These are phyloP conservation scores for Penicillium alfredii DNA, from an alignment of 495 filamentous ascomycete species.

Conservation along the genomic window DNA sequence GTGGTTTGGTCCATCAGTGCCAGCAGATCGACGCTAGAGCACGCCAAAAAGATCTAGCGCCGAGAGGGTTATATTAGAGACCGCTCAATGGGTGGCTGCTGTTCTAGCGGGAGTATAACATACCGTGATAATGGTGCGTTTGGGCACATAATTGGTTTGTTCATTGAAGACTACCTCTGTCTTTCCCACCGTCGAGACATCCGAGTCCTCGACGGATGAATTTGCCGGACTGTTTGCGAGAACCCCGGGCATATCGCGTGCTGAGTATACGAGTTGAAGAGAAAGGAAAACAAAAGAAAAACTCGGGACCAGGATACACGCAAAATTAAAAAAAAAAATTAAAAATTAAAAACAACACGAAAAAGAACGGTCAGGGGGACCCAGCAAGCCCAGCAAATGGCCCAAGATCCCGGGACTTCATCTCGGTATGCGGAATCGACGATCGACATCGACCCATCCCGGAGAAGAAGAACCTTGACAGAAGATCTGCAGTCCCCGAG, in stretches of 20 bases:
- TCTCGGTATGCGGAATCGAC: not conserved
- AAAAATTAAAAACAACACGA: too few species aligned
- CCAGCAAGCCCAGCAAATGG: too few species aligned
- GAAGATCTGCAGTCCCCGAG: slow-evolving; percentile 12
- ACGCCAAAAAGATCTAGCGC: slow-evolving; percentile 49
- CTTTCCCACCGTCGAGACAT: slow-evolving; percentile 6
- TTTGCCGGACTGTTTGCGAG: slow-evolving; percentile 9
- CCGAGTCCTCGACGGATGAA: slow-evolving; percentile 2
- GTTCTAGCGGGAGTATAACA: too few species aligned
- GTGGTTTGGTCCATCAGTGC: slow-evolving; percentile 53
- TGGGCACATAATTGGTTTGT: slow-evolving; percentile 51
- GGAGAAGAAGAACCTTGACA: slow-evolving; percentile 12
- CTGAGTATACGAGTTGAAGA: not conserved
- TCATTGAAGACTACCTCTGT: slow-evolving; percentile 41
- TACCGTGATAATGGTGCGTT: slow-evolving; percentile 45
- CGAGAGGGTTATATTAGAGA: slow-evolving; percentile 3
- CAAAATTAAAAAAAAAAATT: not conserved
- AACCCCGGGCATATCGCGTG: slow-evolving; percentile 13
- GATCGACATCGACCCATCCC: slow-evolving; percentile 9
- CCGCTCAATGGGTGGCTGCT: not conserved
- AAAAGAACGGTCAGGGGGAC: too few species aligned
- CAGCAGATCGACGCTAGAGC: slow-evolving; percentile 49
- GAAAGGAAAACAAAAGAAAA: not conserved
- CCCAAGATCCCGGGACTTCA: too few species aligned
- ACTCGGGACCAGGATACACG: too few species aligned